These are phyloP conservation scores for Camellia lanceoleosa DNA, from an alignment of 148 eudicot species.

Conservation along the genomic window DNA sequence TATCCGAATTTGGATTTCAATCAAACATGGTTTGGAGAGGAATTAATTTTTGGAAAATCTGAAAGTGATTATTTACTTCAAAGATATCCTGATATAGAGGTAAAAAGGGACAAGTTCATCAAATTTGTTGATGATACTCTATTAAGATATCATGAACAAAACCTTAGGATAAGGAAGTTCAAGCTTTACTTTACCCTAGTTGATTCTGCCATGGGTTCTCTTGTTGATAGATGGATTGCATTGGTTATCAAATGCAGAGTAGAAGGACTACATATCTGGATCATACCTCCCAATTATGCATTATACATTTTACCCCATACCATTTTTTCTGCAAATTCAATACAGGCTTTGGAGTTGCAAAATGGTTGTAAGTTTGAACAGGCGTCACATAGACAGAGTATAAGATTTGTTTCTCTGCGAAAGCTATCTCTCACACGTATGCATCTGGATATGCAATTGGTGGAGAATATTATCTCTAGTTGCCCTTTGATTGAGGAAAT, in stretches of 20 bases:
- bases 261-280: too few relatives aligned
- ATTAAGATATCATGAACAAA: constrained; percentile 1
- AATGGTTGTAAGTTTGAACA: not conserved
- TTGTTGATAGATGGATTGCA: not conserved
- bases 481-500: constrained; percentile 8
- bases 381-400: not conserved
- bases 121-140: not conserved
- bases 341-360: not conserved
- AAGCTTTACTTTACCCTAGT: not conserved
- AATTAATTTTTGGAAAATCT: not conserved
- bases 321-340: not conserved
- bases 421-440: not conserved
- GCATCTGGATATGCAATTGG: not conserved
- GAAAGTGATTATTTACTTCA: not conserved
- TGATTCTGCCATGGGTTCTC: not conserved
- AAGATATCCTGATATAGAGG: not conserved
- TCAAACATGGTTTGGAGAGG: not conserved
- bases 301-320: not conserved
- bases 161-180: not conserved
- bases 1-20: not conserved
- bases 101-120: not conserved
- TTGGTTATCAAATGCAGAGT: not conserved
- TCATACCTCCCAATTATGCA: too few relatives aligned
- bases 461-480: not conserved
- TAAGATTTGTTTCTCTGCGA: not conserved